Base-by-base conservation (phyloP, 345 rosid genomes). In the Brassica juncea region DNA sequence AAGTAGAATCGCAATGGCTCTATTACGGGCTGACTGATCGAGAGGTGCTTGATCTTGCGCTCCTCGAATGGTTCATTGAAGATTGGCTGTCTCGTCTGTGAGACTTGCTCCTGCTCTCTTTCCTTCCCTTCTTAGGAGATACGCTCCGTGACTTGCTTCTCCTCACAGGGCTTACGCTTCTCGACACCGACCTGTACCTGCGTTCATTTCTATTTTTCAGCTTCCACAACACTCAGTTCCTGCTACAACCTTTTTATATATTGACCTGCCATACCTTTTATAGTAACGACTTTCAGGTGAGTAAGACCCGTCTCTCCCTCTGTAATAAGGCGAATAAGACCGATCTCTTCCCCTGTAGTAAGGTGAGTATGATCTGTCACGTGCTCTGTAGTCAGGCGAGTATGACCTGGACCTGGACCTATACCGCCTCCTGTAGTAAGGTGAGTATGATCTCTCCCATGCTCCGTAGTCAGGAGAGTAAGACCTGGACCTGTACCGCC, bases 21-120 rank as follows among this genome's bases (percentile, higher is more conserved):
- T 1, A 27, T 62, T 12, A 71, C 15, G 93, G 90, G 70, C 84
- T 86, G n/a, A 66, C 84, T 16, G 94, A 88, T 81, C 98, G 83
- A 2, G 95, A 88, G 34, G 94, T 87, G 68, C 87, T 75, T 8
- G 88, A 90, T 74, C 94, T 85, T 6, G 93, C 86, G 19, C 86
- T 85, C 81, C 85, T 58, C 21, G 73, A 37, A 55, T 68, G 69
- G 63, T 78, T 76, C 77, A 85, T 83, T 2, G 88, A 75, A 31
- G 85, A 73, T 73, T 62, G 81, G 21, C 88, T 74, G 55, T 79
- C 86, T 0, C 27, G 21, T 32, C 66, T 76, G 14, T 10, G 72
- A 58, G 82, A 67, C 15, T 32, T 70, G 80, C 89, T 84, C 42
- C 74, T 74, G 10, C 71, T 79, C 32, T 35, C 63, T 49, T 64